These are phyloP conservation scores for Debaryomycetaceae sp. DNA, from an alignment of 1,139 yeast genomes.

Conservation along the genomic window DNA sequence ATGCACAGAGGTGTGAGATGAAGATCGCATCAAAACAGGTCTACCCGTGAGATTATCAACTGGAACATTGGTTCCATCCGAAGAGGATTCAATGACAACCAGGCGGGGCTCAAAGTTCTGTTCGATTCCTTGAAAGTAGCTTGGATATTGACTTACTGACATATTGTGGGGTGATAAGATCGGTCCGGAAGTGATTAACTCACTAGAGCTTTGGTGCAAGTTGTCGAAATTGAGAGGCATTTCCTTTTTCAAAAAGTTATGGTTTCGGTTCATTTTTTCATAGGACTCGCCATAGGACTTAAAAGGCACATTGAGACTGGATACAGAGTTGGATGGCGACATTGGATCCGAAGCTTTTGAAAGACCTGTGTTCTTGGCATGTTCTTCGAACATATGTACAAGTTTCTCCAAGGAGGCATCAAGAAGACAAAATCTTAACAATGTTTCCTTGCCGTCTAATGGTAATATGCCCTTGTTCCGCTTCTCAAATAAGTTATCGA, in stretches of 20 bases:
- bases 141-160: slow-evolving; percentile 13
- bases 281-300: background rate
- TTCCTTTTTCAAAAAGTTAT: background rate
- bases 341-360: background rate
- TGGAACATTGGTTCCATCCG: slow-evolving; percentile 52
- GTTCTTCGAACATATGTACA: slow-evolving; percentile 43
- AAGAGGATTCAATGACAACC: slow-evolving; percentile 59
- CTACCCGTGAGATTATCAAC: slow-evolving; percentile 69
- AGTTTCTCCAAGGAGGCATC: slow-evolving; percentile 44
- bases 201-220: slow-evolving; percentile 49
- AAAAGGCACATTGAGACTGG: background rate
- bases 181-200: slow-evolving; percentile 52
- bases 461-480: slow-evolving; percentile 36
- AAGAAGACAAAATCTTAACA: slow-evolving; percentile 40
- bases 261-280: background rate
- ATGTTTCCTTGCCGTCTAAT: slow-evolving; percentile 43
- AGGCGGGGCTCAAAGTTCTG: slow-evolving; percentile 56
- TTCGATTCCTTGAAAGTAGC: slow-evolving; percentile 22
- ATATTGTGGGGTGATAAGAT: slow-evolving; percentile 45
- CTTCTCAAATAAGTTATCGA: slow-evolving; percentile 36
- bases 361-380: slow-evolving; percentile 18
- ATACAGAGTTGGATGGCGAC: background rate
- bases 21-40: slow-evolving; percentile 61
- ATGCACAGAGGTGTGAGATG: slow-evolving; percentile 63
- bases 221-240: slow-evolving; percentile 13